phyloP scores from a whole-genome alignment of 805 yeast species.

The Kodamaea neixiangensis region DNA sequence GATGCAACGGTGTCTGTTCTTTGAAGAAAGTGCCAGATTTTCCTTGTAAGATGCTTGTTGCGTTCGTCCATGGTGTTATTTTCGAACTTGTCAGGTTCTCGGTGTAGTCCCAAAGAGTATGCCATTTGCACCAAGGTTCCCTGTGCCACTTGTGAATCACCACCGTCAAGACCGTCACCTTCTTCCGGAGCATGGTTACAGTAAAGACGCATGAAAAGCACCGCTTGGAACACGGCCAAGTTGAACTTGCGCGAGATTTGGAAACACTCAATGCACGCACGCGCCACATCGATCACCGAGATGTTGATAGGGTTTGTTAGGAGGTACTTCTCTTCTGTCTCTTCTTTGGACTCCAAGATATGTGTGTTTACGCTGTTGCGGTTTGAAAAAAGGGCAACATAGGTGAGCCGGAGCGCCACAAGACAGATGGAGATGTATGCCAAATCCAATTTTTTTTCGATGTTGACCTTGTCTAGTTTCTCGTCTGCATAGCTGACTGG shows the following conservation, averaged over 20 bases:
- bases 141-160: conserved; percentile 12
- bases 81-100: conserved; percentile 28
- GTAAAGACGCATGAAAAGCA: conserved; percentile 13
- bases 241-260: conserved; percentile 15
- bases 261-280: conserved; percentile 23
- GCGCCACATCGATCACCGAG: conserved; percentile 20
- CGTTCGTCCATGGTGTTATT: conserved; percentile 27
- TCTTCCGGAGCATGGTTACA: conserved; percentile 16
- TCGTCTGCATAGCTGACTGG: conserved; percentile 22
- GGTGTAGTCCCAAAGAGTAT: conserved; percentile 22
- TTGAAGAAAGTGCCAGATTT: conserved; percentile 57
- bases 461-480: conserved; percentile 22
- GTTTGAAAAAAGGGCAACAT: conserved; percentile 41
- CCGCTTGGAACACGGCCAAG: conserved; percentile 14
- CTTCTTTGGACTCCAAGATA: conserved; percentile 24
- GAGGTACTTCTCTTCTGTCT: conserved; percentile 17
- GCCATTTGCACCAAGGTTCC: conserved; percentile 22
- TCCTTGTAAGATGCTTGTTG: conserved; percentile 53
- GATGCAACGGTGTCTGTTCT: conserved; percentile 13
- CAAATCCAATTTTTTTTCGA: conserved; percentile 35
- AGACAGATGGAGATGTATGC: conserved; percentile 36
- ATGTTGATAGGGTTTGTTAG: conserved; percentile 24
- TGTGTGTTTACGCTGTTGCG: conserved; percentile 28
- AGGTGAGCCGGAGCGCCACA: conserved; percentile 34
- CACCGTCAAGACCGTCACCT: conserved; percentile 16